Percentiles rank a stretch among this genome's conserved stretches.
phyloP scores from a whole-genome alignment of 495 filamentous ascomycete genomes.

The Aeminium ludgeri region DNA sequence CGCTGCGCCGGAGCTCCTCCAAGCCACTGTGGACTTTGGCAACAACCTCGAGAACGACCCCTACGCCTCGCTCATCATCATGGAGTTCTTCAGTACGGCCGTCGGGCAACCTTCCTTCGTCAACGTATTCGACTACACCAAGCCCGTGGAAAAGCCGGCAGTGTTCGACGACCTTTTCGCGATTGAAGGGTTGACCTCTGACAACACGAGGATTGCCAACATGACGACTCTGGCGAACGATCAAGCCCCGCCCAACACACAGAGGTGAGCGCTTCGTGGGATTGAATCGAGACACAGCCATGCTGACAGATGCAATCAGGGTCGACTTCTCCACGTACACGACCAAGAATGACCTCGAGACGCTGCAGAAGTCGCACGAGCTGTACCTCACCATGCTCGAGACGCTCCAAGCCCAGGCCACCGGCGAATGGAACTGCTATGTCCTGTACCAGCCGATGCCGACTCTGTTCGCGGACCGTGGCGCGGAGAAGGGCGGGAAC shows the following conservation, averaged over 20 bases:
- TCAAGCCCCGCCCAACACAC: background rate
- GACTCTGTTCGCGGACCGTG: too few relatives aligned
- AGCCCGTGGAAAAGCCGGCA: background rate
- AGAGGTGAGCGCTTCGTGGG: too few relatives aligned
- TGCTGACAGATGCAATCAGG: too few relatives aligned
- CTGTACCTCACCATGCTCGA: conserved; percentile 2
- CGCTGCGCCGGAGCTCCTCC: background rate
- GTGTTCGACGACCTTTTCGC: conserved; percentile 6
- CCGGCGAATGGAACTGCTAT: too few relatives aligned
- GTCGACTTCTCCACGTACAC: conserved; percentile 6
- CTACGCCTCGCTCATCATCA: background rate
- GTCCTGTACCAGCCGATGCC: conserved; percentile 9
- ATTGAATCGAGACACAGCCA: too few relatives aligned
- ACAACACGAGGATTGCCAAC: too few relatives aligned
- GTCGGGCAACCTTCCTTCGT: background rate
- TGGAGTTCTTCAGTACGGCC: background rate
- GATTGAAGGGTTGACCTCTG: background rate
- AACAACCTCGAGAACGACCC: background rate
- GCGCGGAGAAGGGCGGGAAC: too few relatives aligned
- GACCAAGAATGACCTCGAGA: background rate
- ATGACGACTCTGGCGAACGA: background rate
- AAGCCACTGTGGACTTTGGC: conserved; percentile 1
- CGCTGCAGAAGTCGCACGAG: conserved; percentile 4
- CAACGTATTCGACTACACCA: conserved; percentile 7
- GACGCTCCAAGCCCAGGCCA: background rate